Evolutionary conservation across 73 alveolate genomes (phyloP).

Genomic region (Breviolum minutum): DNA sequence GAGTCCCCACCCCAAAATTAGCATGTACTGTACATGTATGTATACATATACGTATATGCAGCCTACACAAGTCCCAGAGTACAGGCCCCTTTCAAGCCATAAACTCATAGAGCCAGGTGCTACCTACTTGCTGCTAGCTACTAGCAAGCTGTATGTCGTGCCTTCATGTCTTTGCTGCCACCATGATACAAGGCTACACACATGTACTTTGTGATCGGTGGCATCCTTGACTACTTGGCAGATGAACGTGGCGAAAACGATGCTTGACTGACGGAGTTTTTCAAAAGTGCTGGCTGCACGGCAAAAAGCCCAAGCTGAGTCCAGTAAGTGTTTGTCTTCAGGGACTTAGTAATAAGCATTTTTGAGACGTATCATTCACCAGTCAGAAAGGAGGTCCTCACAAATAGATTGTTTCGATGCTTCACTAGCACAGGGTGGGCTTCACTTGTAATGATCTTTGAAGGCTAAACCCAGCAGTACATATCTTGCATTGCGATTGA

Average conservation of each 20-base stretch:
- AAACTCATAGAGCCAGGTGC: too few relatives aligned
- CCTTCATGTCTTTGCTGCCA: not conserved
- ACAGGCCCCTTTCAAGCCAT: too few relatives aligned
- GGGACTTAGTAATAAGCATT: not conserved
- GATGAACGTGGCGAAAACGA: constrained; percentile 58
- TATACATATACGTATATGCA: not conserved
- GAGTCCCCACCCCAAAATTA: not conserved
- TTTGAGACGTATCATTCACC: not conserved
- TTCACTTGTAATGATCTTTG: too few relatives aligned
- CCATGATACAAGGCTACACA: constrained; percentile 31
- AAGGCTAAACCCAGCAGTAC: too few relatives aligned
- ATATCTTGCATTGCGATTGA: too few relatives aligned
- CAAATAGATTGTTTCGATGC: too few relatives aligned
- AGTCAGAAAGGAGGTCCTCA: too few relatives aligned
- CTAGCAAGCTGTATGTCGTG: too few relatives aligned
- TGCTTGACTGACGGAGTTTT: not conserved
- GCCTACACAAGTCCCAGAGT: too few relatives aligned
- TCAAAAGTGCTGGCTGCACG: too few relatives aligned
- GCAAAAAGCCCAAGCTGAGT: not conserved
- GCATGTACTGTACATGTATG: not conserved
- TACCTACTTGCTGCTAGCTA: too few relatives aligned
- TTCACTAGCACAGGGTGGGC: too few relatives aligned
- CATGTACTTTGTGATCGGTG: constrained; percentile 74
- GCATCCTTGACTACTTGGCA: constrained; percentile 40
- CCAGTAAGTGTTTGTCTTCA: not conserved